phyloP scores from a whole-genome alignment of 192 early-diverging fungal genomes.

The Endogone sp. region DNA sequence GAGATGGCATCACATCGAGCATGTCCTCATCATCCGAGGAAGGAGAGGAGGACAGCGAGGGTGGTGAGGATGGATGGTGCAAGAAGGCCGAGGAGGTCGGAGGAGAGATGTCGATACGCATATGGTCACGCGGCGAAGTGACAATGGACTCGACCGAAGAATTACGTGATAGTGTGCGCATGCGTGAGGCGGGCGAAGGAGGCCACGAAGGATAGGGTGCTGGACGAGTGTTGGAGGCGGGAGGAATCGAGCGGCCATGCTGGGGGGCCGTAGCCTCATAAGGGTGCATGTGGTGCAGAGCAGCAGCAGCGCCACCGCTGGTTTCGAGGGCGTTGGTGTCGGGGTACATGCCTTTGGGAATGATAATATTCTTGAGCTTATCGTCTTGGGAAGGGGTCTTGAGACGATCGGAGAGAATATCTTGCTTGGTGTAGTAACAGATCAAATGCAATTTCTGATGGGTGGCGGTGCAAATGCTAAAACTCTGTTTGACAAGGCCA shows the following conservation, averaged over 20 bases:
- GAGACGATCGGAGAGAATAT: conserved; percentile 62
- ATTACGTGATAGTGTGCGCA: neutral
- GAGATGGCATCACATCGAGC: neutral
- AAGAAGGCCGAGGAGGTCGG: neutral
- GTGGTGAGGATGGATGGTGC: conserved; percentile 10
- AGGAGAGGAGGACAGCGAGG: conserved; percentile 33
- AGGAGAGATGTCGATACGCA: neutral
- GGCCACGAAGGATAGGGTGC: neutral
- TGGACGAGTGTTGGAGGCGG: neutral
- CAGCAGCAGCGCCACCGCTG: conserved; percentile 25
- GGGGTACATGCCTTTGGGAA: conserved; percentile 83
- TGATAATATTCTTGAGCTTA: conserved; percentile 56
- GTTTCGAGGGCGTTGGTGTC: conserved; percentile 52
- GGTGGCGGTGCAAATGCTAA: conserved; percentile 77
- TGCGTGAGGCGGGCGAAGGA: conserved; percentile 5
- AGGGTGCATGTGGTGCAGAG: conserved; percentile 17
- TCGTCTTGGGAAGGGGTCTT: conserved; percentile 65
- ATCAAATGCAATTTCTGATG: conserved; percentile 85
- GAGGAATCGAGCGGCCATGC: neutral
- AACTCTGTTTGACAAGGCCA: conserved; percentile 86
- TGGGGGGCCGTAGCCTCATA: conserved; percentile 9
- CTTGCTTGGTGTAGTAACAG: conserved; percentile 85
- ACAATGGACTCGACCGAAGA: conserved; percentile 8
- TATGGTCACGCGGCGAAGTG: neutral
- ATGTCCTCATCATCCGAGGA: conserved; percentile 33